phyloP scores from a whole-genome alignment of 495 filamentous ascomycete genomes.

The Penicillium egyptiacum region DNA sequence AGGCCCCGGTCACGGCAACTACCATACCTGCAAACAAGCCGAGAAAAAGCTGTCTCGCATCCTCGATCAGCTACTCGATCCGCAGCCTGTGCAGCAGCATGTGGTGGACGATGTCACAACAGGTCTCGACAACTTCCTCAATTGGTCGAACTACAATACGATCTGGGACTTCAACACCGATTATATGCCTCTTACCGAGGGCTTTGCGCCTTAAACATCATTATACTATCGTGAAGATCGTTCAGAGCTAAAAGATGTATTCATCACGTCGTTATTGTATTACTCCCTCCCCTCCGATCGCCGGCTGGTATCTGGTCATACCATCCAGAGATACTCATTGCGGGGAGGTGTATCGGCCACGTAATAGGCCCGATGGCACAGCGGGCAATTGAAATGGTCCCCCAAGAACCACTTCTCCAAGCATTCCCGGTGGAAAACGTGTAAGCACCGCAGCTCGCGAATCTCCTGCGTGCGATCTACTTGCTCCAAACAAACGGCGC shows the following conservation, averaged over 20 bases:
- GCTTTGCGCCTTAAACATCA: slow-evolving; percentile 23
- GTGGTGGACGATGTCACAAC: slow-evolving; percentile 36
- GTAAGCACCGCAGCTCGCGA: slow-evolving; percentile 44
- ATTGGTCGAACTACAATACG: slow-evolving; percentile 40
- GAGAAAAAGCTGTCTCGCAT: slow-evolving; percentile 47
- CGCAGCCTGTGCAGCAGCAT: slow-evolving; percentile 34
- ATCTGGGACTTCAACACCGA: slow-evolving; percentile 38
- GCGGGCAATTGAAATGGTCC: slow-evolving; percentile 46
- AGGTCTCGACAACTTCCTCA: slow-evolving; percentile 37
- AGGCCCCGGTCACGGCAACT: slow-evolving; percentile 54
- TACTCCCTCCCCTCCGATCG: neutral
- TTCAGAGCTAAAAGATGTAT: neutral
- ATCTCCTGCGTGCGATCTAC: slow-evolving; percentile 43
- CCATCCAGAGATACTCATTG: slow-evolving; percentile 46
- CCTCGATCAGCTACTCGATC: slow-evolving; percentile 44
- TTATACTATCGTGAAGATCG: neutral
- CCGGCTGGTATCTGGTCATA: slow-evolving; percentile 27
- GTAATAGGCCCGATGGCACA: slow-evolving; percentile 45
- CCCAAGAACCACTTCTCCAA: slow-evolving; percentile 49
- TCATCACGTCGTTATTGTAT: slow-evolving; percentile 9
- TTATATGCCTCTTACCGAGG: slow-evolving; percentile 29
- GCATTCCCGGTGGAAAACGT: slow-evolving; percentile 50
- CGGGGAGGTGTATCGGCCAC: slow-evolving; percentile 34
- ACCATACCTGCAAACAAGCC: slow-evolving; percentile 49
- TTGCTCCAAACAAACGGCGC: slow-evolving; percentile 46